A percentile compares a stretch with the other conserved stretches of the same genome.
These are phyloP conservation scores for Kurtzmaniella cleridarum DNA, from an alignment of 805 yeast species.

Conservation along the genomic window DNA sequence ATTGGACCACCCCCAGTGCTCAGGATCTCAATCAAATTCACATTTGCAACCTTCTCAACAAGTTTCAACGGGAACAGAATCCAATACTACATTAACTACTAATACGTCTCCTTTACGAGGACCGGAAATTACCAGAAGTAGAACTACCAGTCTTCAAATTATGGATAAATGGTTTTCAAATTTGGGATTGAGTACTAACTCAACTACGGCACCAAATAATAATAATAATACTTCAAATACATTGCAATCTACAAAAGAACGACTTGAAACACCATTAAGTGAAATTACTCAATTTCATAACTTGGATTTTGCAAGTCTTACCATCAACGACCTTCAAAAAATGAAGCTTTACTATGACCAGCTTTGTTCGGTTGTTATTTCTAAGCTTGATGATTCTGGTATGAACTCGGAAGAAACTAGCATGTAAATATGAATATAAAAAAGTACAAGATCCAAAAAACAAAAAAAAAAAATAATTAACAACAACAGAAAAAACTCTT, in stretches of 20 bases:
- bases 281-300: conserved; percentile 30
- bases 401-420: conserved; percentile 4
- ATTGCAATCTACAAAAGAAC: not conserved
- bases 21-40: not conserved
- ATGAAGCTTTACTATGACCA: conserved; percentile 34
- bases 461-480: too few species aligned
- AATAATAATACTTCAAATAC: not conserved
- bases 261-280: conserved; percentile 6
- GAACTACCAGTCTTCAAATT: conserved; percentile 36
- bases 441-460: too few species aligned
- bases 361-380: conserved; percentile 18
- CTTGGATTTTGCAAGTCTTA: conserved; percentile 30
- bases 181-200: conserved; percentile 11
- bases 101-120: conserved; percentile 10
- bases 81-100: not conserved
- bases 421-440: not conserved
- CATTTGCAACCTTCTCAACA: not conserved
- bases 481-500: too few species aligned
- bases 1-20: not conserved
- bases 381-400: not conserved
- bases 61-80: not conserved
- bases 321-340: conserved; percentile 28
- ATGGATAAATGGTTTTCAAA: conserved; percentile 42
- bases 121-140: conserved; percentile 22
- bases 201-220: not conserved